These are phyloP conservation scores for Tetracladium setigerum DNA, from an alignment of 495 filamentous ascomycete species.

Conservation along the genomic window DNA sequence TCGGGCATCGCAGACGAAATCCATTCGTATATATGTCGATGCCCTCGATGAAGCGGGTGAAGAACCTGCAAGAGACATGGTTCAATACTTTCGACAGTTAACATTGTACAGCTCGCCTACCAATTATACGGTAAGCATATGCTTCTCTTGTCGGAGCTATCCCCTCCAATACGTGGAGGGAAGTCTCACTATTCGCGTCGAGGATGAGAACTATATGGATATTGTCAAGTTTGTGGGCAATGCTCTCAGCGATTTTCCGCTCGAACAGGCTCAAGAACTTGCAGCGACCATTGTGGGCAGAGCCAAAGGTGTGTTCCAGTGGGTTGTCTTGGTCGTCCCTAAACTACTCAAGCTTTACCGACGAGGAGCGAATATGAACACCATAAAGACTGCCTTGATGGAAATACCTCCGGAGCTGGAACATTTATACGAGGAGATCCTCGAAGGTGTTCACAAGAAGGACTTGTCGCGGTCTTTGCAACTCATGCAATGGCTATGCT, in stretches of 20 bases:
- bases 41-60: constrained; percentile 28
- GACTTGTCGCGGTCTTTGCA: too few species aligned
- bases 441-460: too few species aligned
- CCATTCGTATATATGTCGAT: constrained; percentile 22
- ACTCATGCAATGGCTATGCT: too few species aligned
- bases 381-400: too few species aligned
- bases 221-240: constrained; percentile 16
- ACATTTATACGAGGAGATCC: too few species aligned
- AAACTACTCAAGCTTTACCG: too few species aligned
- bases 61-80: constrained; percentile 15
- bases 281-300: too few species aligned
- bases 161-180: constrained; percentile 18
- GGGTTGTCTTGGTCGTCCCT: too few species aligned
- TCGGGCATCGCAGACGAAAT: background rate
- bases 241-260: background rate
- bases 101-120: background rate
- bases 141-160: constrained; percentile 30
- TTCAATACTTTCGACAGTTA: constrained; percentile 11
- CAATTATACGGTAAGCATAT: constrained; percentile 17
- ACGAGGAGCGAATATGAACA: too few species aligned
- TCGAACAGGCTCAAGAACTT: too few species aligned
- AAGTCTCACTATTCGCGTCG: constrained; percentile 15
- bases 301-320: too few species aligned
- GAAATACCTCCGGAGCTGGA: too few species aligned
- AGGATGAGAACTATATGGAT: constrained; percentile 18